phyloP scores from a whole-genome alignment of 768 basidiomycete genomes.

The Boletus coccyginus region DNA sequence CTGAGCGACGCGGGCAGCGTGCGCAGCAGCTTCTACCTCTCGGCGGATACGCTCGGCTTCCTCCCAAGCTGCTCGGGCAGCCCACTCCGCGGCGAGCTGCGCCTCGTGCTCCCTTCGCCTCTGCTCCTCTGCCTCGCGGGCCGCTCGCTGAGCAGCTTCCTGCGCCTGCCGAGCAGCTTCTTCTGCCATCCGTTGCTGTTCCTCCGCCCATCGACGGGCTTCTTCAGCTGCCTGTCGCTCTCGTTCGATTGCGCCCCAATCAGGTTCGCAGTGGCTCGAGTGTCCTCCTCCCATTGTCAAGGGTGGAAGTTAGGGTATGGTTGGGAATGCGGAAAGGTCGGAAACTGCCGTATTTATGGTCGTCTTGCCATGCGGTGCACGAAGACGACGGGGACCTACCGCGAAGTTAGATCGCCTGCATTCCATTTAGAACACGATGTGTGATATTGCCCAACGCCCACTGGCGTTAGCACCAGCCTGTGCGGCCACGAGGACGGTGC shows the following conservation, averaged over 20 bases:
- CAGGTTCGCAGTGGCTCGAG: constrained; percentile 23
- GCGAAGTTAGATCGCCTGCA: background rate
- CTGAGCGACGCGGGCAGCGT: constrained; percentile 22
- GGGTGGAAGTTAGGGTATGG: background rate
- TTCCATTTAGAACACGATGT: background rate
- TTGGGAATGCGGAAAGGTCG: background rate
- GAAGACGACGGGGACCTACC: background rate
- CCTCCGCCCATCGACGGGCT: constrained; percentile 22
- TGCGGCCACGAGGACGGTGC: too few species aligned
- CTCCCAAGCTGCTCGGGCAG: constrained; percentile 20
- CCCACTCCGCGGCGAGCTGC: constrained; percentile 19
- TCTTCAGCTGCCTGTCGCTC: constrained; percentile 17
- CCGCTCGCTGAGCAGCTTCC: constrained; percentile 23
- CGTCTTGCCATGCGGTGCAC: background rate
- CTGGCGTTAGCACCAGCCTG: background rate
- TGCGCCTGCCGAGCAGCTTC: constrained; percentile 18
- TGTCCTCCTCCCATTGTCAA: constrained; percentile 25
- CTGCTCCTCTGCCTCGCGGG: constrained; percentile 21
- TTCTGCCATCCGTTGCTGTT: constrained; percentile 15
- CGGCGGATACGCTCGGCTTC: constrained; percentile 25
- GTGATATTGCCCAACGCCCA: background rate
- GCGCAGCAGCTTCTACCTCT: constrained; percentile 19
- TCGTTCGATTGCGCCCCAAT: constrained; percentile 24
- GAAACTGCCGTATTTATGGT: background rate
- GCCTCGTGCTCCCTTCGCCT: constrained; percentile 16